Conservation (phyloP, 2,329 filamentous ascomycete species). For the Cytospora chrysosperma region DNA sequence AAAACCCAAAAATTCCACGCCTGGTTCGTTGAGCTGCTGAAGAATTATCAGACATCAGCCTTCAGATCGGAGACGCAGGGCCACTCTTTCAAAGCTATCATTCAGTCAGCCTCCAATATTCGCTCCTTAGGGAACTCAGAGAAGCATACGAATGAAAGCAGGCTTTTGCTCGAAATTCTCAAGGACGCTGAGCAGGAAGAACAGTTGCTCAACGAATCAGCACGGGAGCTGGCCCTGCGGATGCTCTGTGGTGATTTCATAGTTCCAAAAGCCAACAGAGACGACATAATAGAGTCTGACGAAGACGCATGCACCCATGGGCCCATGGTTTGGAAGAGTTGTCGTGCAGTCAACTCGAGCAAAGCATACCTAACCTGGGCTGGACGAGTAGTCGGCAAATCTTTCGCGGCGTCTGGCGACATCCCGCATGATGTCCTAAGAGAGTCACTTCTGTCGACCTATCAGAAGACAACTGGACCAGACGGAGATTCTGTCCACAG, state of each 20-base stretch:
- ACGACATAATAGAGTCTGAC: slow-evolving; percentile 71
- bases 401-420: slow-evolving; percentile 74
- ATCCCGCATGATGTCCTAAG: slow-evolving; percentile 59
- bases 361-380: slow-evolving; percentile 80
- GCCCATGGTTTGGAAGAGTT: slow-evolving; percentile 73
- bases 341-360: slow-evolving; percentile 61
- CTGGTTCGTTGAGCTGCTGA: slow-evolving; percentile 74
- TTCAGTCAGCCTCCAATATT: slow-evolving; percentile 66
- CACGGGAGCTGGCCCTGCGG: slow-evolving; percentile 67
- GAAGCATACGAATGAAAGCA: slow-evolving; percentile 71
- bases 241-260: slow-evolving; percentile 76
- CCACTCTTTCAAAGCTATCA: slow-evolving; percentile 64
- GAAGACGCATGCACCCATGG: slow-evolving; percentile 60
- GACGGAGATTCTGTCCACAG: slow-evolving; percentile 61
- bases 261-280: slow-evolving; percentile 52
- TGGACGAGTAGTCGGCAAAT: slow-evolving; percentile 77
- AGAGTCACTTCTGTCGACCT: slow-evolving; percentile 57
- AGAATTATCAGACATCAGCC: slow-evolving; percentile 55
- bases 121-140: slow-evolving; percentile 67
- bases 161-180: slow-evolving; percentile 75
- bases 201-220: slow-evolving; percentile 67
- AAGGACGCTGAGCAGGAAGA: slow-evolving; percentile 64
- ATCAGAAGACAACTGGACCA: slow-evolving; percentile 45
- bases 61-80: slow-evolving; percentile 51
- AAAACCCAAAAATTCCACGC: slow-evolving; percentile 73